Conservation (phyloP, 768 basidiomycete genomes). For the Lactifluus pinguis region DNA sequence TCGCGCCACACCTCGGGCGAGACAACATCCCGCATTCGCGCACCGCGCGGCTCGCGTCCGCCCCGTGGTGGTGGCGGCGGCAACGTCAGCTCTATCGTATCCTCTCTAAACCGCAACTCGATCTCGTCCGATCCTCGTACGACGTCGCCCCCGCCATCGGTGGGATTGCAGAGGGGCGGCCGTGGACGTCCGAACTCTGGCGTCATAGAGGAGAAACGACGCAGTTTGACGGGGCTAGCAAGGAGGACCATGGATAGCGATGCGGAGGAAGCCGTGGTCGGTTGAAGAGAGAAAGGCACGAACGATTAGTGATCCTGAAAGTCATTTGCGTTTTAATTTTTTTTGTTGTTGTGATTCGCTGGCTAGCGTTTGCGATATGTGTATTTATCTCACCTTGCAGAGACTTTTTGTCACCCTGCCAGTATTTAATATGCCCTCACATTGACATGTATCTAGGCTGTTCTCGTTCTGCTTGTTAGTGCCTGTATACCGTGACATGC, state of each 20-base stretch:
- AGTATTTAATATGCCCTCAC: no score
- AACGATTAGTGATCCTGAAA: no score
- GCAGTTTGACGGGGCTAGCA: constrained; percentile 32
- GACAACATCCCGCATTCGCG: constrained; percentile 2
- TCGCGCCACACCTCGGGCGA: constrained; percentile 14
- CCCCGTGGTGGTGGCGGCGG: constrained; percentile 13
- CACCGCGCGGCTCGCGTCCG: constrained; percentile 15
- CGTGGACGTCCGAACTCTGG: constrained; percentile 19
- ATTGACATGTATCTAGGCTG: no score
- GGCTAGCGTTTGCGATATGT: no score
- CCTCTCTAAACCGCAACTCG: constrained; percentile 16
- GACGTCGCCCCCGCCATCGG: constrained; percentile 11
- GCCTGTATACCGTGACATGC: no score
- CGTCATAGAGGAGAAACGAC: constrained; percentile 11
- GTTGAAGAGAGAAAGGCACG: not conserved
- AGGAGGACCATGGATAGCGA: constrained; percentile 78
- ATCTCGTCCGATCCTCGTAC: constrained; percentile 3
- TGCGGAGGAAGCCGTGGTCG: constrained; percentile 42
- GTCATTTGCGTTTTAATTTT: no score
- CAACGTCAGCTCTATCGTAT: constrained; percentile 6
- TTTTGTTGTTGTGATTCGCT: no score
- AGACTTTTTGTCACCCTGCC: no score
- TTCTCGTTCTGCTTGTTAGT: no score
- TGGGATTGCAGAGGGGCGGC: constrained; percentile 5
- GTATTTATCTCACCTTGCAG: no score